phyloP scores from a whole-genome alignment of 306 rosid species.

The Prunus mira region DNA sequence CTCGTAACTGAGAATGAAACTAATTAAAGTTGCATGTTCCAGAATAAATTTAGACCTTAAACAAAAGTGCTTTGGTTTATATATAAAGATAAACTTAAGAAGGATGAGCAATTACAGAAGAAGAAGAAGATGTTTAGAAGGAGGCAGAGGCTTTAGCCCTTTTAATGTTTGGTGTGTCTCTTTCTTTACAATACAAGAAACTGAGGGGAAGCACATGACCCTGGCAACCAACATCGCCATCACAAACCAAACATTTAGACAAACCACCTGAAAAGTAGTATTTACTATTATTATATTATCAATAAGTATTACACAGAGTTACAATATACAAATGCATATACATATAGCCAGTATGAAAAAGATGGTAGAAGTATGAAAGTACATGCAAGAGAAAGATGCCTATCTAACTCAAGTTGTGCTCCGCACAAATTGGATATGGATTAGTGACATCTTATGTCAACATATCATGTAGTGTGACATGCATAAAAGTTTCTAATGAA shows the following conservation, averaged over 20 bases:
- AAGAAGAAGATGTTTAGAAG: too few species aligned
- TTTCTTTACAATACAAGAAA: conserved; percentile 24
- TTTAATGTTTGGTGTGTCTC: background rate
- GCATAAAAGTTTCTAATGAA: too few species aligned
- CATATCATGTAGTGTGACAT: too few species aligned
- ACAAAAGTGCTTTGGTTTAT: background rate
- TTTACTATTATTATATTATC: background rate
- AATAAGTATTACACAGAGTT: background rate
- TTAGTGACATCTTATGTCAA: too few species aligned
- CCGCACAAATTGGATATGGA: too few species aligned
- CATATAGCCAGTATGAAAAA: too few species aligned
- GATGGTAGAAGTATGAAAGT: too few species aligned
- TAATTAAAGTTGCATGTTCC: background rate
- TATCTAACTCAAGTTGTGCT: too few species aligned
- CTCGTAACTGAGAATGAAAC: background rate
- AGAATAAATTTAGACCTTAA: background rate
- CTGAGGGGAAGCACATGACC: background rate
- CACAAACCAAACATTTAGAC: conserved; percentile 19
- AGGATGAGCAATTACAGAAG: too few species aligned
- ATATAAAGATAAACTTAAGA: background rate
- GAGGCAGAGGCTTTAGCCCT: background rate
- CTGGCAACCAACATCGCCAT: conserved; percentile 4
- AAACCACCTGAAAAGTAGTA: background rate
- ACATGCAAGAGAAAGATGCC: too few species aligned
- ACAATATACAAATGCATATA: too few species aligned